Evolutionary conservation across 176 grass and related monocot genomes (phyloP).

Genomic region (Microstegium vimineum): DNA sequence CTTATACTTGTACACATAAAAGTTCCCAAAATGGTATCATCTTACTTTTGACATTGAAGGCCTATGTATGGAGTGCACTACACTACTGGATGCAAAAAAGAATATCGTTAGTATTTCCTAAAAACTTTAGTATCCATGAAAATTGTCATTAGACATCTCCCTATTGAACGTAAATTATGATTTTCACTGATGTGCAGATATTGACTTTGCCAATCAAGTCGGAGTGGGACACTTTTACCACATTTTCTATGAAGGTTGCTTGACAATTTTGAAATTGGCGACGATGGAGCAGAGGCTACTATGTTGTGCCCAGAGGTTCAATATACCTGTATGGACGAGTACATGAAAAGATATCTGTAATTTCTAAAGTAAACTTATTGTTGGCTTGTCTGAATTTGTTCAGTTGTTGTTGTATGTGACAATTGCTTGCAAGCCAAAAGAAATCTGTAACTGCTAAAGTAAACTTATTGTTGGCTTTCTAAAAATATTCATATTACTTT

Average conservation of each 20-base stretch:
- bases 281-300: constrained; percentile 37
- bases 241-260: constrained; percentile 54
- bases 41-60: not conserved
- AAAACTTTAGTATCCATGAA: not conserved
- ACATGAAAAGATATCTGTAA: constrained; percentile 44
- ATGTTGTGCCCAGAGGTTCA: constrained; percentile 48
- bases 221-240: constrained; percentile 53
- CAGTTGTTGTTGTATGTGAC: no score
- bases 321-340: constrained; percentile 36
- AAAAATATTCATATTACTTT: no score
- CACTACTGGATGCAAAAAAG: not conserved
- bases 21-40: not conserved
- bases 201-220: not conserved
- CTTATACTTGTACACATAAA: not conserved
- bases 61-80: not conserved
- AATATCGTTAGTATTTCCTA: not conserved
- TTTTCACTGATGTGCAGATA: not conserved
- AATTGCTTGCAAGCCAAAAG: no score
- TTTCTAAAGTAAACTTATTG: not conserved
- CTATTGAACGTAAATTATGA: not conserved
- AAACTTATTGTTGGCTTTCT: no score
- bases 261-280: constrained; percentile 52
- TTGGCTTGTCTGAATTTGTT: accelerated
- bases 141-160: not conserved
- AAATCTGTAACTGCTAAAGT: no score